Conservation (phyloP, 2,329 filamentous ascomycete genomes). For the Teratosphaeria gauchensis region DNA sequence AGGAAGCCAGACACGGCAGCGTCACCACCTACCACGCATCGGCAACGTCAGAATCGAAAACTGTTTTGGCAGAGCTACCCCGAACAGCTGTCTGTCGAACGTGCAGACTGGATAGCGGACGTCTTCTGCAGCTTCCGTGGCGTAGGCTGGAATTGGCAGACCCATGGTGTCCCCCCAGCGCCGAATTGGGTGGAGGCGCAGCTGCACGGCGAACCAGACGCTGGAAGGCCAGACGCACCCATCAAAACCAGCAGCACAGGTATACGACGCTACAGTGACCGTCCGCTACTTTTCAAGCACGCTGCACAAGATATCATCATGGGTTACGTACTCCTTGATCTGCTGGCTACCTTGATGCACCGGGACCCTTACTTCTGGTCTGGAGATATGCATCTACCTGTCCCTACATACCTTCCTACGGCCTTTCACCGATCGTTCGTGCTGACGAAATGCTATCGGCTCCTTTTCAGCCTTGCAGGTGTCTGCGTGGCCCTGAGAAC, state of each 20-base stretch:
- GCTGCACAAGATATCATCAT: conserved; percentile 36
- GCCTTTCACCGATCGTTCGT: conserved; percentile 32
- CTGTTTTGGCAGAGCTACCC: conserved; percentile 48
- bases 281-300: conserved; percentile 24
- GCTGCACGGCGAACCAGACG: conserved; percentile 23
- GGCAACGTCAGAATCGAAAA: background rate
- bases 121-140: conserved; percentile 50
- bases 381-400: conserved; percentile 18
- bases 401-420: conserved; percentile 37
- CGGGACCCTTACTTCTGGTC: conserved; percentile 68
- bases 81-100: conserved; percentile 35
- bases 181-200: conserved; percentile 32
- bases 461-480: conserved; percentile 45
- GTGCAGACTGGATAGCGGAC: conserved; percentile 50
- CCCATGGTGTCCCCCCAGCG: conserved; percentile 37
- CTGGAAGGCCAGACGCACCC: conserved; percentile 2
- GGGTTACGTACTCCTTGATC: conserved; percentile 60
- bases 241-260: conserved; percentile 22
- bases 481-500: conserved; percentile 53
- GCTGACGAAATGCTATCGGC: conserved; percentile 47
- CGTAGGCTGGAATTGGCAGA: conserved; percentile 51
- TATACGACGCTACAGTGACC: conserved; percentile 28
- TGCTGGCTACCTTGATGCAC: conserved; percentile 58
- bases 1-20: background rate
- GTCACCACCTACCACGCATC: background rate